Base-by-base conservation (phyloP, 441 rosid genomes). In the Erodium texanum region DNA sequence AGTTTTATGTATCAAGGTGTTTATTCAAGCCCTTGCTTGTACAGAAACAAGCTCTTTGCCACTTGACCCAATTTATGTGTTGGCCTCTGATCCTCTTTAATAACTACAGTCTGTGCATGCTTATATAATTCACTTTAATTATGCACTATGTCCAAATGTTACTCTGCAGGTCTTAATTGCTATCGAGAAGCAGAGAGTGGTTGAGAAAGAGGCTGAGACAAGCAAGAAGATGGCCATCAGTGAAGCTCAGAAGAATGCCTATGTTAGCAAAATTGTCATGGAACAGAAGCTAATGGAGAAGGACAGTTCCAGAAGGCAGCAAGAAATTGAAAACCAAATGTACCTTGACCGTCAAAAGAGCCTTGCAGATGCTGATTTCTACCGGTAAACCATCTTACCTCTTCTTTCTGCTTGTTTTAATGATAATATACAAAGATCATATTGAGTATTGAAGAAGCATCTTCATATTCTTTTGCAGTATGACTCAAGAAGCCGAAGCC, bases 161-260 rank as follows among this genome's bases (percentile, higher is more conserved):
- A 43, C 69, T 22, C 6, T 73, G 20, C 67, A 92, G 97, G 97
- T 90, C 75, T 82, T 93, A 75, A 90, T 88, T 78, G 85, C 93
- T 18, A 74, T 90, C 16, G 97, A 93, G 85, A 85, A 75, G 64
- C 96, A 92, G 77, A 87, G 80, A 74, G 90, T 92, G 20, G 85
- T 78, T 71, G 95, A 92, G 86, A 92, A 88, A 83, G 98, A 88
- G 72, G 87, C 95, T 59, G 93, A 92, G 84, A 90, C 93, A 12
- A 66, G 23, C 20, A 90, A 88, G 75, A 93, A 88, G 81, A 87
- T 88, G 87, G 96, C 97, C 43, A 83, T 88, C 66, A 90, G 93
- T 75, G 97, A 87, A 80, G 97, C 97, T 20, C 89, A 93, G 80
- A 92, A 90, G 79, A 81, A 82, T 24, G 89, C 96, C 66, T 82